Base-by-base conservation (phyloP, 2,329 filamentous ascomycete species). In the Escovopsis sp. region DNA sequence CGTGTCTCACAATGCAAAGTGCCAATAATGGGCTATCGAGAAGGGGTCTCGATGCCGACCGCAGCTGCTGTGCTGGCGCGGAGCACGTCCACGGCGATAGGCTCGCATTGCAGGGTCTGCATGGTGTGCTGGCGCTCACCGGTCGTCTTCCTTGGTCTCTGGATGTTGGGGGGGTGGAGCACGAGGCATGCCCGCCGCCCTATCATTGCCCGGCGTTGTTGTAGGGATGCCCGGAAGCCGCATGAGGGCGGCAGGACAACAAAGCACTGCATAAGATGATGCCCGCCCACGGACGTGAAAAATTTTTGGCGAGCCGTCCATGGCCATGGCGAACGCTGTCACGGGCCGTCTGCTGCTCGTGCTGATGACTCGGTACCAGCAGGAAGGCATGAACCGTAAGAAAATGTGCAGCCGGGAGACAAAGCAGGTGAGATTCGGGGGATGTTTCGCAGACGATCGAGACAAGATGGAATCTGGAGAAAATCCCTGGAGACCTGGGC, bases 1-100 rank as follows among this genome's bases (percentile, higher is more conserved):
- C 41, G 42, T 41, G 46, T 49, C 50, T 47, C 44, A 45, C 47
- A 43, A 35, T 36, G 41, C 43, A 39, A 29, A 25, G 37, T 44
- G 40, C 38, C 37, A 43, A 47, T 50, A 47, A 44, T 34, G 40
- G 40, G 46, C 43, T 40, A 39, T 40, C 37, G 37, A 29, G 43
- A 31, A 35, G 43, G 27, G 27, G 65, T 57, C 66, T 59, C 67
- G 62, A 64, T 65, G 66, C 54, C 59, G 64, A 64, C 57, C 61
- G 64, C 58, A 63, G 55, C 53, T 11, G 59, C 58, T 69, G 66
- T 62, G 68, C 55, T 70, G 68, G 64, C 67, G 59, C 51, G 51
- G 49, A 51, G 50, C 51, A 52, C 46, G 62, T 62, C 55, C 55
- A 47, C 54, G 12, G 48, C 56, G 50, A 68, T 67, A 65, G 63